These are phyloP conservation scores for Uncinocarpus reesii DNA, from an alignment of 2,329 filamentous ascomycete species.

Conservation along the genomic window DNA sequence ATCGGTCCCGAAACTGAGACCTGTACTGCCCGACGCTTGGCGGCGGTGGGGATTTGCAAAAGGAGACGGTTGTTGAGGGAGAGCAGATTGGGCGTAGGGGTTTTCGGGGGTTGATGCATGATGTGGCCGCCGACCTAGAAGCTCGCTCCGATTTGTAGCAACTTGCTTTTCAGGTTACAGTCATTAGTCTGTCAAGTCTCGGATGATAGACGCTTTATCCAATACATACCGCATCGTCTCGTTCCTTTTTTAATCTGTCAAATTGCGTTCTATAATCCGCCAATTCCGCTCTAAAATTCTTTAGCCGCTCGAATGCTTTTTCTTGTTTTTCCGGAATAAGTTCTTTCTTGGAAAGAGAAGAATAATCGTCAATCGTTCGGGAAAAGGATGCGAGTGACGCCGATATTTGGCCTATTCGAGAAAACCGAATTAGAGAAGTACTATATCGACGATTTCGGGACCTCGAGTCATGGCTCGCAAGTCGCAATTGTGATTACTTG, in stretches of 20 bases:
- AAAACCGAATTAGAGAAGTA: not conserved
- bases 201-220: not conserved
- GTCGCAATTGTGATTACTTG: not conserved
- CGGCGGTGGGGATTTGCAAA: constrained; percentile 28
- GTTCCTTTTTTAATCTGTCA: constrained; percentile 62
- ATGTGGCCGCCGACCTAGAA: constrained; percentile 76
- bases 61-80: constrained; percentile 32
- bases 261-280: constrained; percentile 68
- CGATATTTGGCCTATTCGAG: constrained; percentile 56
- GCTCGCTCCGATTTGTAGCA: constrained; percentile 63
- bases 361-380: constrained; percentile 88
- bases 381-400: constrained; percentile 70
- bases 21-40: constrained; percentile 26
- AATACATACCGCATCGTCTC: constrained; percentile 58
- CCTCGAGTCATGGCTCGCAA: not conserved
- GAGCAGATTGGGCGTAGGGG: constrained; percentile 62
- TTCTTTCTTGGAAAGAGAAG: constrained; percentile 72
- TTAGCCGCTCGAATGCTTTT: constrained; percentile 75
- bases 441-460: not conserved
- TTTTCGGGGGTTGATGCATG: constrained; percentile 76
- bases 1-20: constrained; percentile 38
- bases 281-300: constrained; percentile 74
- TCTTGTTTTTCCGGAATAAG: constrained; percentile 83
- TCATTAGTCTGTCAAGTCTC: not conserved
- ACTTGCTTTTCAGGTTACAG: constrained; percentile 36